phyloP scores from a whole-genome alignment of 2,329 filamentous ascomycete species.

The Diplodia sapinea region DNA sequence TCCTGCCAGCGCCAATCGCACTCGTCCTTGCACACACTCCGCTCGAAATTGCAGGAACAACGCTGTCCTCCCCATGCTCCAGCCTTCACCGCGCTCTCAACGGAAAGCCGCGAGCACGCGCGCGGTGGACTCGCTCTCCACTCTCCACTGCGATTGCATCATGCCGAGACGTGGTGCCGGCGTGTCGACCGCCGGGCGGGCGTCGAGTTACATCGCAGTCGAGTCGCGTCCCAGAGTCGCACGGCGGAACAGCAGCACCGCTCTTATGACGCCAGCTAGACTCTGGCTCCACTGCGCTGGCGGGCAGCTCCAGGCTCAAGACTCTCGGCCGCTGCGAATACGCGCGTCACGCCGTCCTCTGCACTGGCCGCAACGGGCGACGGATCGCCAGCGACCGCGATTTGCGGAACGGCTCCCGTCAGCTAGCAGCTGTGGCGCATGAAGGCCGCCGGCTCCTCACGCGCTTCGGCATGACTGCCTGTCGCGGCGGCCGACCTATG shows the following conservation, averaged over 20 bases:
- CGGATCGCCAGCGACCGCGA: slow-evolving; percentile 17
- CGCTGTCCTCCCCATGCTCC: slow-evolving; percentile 14
- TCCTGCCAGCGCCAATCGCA: slow-evolving; percentile 23
- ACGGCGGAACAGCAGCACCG: slow-evolving; percentile 24
- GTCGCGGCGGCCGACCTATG: slow-evolving; percentile 38
- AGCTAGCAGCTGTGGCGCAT: slow-evolving; percentile 35
- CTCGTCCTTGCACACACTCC: slow-evolving; percentile 18
- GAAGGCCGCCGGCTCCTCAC: slow-evolving; percentile 31
- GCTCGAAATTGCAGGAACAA: slow-evolving; percentile 29
- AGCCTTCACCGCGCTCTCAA: slow-evolving; percentile 12
- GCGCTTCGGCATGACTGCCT: slow-evolving; percentile 29
- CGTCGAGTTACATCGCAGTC: slow-evolving; percentile 29
- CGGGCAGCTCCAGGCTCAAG: slow-evolving; percentile 24
- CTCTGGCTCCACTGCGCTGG: slow-evolving; percentile 22
- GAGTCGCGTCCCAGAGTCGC: slow-evolving; percentile 25
- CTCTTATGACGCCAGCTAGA: slow-evolving; percentile 24
- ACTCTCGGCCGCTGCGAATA: slow-evolving; percentile 26
- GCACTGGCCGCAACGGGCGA: slow-evolving; percentile 25
- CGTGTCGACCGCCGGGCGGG: slow-evolving; percentile 5
- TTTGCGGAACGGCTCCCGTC: slow-evolving; percentile 32
- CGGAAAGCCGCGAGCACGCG: background rate
- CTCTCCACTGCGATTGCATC: slow-evolving; percentile 26
- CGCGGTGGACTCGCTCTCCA: slow-evolving; percentile 21
- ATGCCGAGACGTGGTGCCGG: slow-evolving; percentile 26
- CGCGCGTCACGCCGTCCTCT: slow-evolving; percentile 24